phyloP scores from a whole-genome alignment of 1,284 basidiomycete genomes.

The Chalciporus sp. region DNA sequence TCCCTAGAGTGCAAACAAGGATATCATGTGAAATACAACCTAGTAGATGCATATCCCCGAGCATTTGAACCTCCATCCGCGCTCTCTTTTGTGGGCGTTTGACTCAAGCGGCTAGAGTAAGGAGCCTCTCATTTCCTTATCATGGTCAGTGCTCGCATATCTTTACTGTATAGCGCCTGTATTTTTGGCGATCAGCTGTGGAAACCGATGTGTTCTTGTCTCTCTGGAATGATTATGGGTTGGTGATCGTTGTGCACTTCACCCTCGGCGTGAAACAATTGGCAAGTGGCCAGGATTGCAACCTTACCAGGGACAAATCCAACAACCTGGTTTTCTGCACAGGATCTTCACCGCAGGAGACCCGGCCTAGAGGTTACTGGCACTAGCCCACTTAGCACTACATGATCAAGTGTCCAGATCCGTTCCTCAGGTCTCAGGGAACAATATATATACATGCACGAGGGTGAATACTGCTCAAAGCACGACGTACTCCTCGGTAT shows the following conservation, averaged over 20 bases:
- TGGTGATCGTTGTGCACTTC: background rate
- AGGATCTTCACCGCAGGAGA: too few species aligned
- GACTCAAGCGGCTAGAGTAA: background rate
- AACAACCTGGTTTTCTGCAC: too few species aligned
- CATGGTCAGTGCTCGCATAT: slow-evolving; percentile 17
- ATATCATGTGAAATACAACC: background rate
- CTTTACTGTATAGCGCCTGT: slow-evolving; percentile 9
- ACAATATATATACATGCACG: background rate
- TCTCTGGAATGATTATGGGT: background rate
- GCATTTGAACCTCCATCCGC: background rate
- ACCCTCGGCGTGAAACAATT: background rate
- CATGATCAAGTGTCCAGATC: background rate
- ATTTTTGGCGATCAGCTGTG: slow-evolving; percentile 28
- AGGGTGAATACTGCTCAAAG: slow-evolving; percentile 34
- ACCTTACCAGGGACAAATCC: too few species aligned
- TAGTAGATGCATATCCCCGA: background rate
- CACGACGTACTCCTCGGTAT: slow-evolving; percentile 72
- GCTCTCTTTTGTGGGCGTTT: background rate
- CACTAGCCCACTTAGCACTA: background rate
- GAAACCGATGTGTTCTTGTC: slow-evolving; percentile 21
- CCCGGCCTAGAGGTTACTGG: too few species aligned
- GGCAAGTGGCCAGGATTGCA: too few species aligned
- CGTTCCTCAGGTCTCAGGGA: background rate
- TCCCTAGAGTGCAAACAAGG: slow-evolving; percentile 1
- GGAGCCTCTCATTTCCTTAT: slow-evolving; percentile 3